phyloP scores from a whole-genome alignment of 176 grass and related monocot genomes.

The Eleusine indica region DNA sequence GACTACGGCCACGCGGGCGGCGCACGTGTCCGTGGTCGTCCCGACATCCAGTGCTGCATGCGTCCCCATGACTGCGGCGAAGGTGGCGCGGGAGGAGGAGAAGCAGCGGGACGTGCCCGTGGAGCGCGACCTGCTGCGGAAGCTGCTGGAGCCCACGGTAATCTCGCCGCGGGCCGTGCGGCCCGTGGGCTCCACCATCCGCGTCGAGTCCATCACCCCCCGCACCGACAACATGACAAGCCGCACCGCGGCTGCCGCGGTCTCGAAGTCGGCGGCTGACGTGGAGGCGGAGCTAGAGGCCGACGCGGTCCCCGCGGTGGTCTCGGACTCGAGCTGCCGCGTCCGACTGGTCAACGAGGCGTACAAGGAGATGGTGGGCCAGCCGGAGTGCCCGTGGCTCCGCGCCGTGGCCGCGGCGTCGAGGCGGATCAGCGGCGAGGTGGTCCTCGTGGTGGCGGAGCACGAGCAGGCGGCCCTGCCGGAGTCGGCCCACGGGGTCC shows the following conservation, averaged over 20 bases:
- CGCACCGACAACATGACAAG: neutral
- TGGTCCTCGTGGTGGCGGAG: slow-evolving; percentile 57
- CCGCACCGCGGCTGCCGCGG: neutral
- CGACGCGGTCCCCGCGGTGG: slow-evolving; percentile 66
- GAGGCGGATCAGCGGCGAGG: slow-evolving; percentile 82
- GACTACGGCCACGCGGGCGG: slow-evolving; percentile 24
- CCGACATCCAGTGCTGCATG: neutral
- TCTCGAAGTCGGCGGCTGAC: slow-evolving; percentile 51
- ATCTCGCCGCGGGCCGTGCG: slow-evolving; percentile 71
- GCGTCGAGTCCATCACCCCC: slow-evolving; percentile 36
- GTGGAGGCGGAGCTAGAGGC: slow-evolving; percentile 77
- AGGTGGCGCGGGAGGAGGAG: neutral
- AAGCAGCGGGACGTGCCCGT: slow-evolving; percentile 44
- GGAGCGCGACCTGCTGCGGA: slow-evolving; percentile 82
- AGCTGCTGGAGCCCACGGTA: slow-evolving; percentile 80
- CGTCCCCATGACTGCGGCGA: slow-evolving; percentile 24
- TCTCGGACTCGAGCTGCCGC: slow-evolving; percentile 74
- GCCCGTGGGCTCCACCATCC: slow-evolving; percentile 55
- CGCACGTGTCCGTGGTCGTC: slow-evolving; percentile 30
- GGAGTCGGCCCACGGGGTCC: neutral
- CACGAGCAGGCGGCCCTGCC: slow-evolving; percentile 25
- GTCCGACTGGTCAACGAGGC: slow-evolving; percentile 88
- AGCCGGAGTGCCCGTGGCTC: slow-evolving; percentile 90
- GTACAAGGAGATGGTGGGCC: slow-evolving; percentile 85
- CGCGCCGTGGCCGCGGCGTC: slow-evolving; percentile 53